Evolutionary conservation across 306 rosid species (phyloP), one percentile per base, ranked within the genome.

Genomic region (Benincasa hispida): DNA sequence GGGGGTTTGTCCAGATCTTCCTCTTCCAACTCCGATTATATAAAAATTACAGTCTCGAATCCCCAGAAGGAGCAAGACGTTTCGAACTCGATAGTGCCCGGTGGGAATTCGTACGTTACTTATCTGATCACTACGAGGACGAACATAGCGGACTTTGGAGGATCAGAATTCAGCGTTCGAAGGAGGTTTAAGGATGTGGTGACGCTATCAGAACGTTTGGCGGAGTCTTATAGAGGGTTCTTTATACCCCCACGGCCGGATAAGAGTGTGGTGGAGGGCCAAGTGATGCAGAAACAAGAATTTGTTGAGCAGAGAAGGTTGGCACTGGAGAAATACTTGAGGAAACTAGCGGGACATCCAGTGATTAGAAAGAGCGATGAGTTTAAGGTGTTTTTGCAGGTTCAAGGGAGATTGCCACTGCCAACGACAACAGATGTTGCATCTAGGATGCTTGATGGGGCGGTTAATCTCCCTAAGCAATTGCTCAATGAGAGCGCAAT

Each of bases 391-490:
- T 94, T 94, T 78, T 78, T 92, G 79, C 92, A 89, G 84, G 96
- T 83, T 18, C 82, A 87, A 58, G 95, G 98, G 87, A 85, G 78
- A 83, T 82, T 88, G 30, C 96, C 93, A 6, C 74, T 92, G 84
- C 75, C 81, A 2, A 79, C 72, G 35, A 85, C 84, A 15, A 92
- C 88, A 0, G 97, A 92, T 5, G 89, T 90, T 25, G 92, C 93
- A 1, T 94, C 99, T 4, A 83, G 97, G 81, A 90, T 94, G 99
- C 91, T 94, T 1, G 99, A 94, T 19, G 97, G 97, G 35, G 99
- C 97, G 0, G 93, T 85, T 81, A 92, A 86, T 80, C 86, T 94
- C 6, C 97, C 99, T 0, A 81, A 80, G 82, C 99, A 94, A 84
- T 72, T 94, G 82, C 76, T 94, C 10, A 87, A 88, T 22, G 86